Evolutionary conservation across 2,329 filamentous ascomycete genomes (phyloP), one percentile per base, ranked within the genome.

Genomic region (Beauveria scarabaeidicola): DNA sequence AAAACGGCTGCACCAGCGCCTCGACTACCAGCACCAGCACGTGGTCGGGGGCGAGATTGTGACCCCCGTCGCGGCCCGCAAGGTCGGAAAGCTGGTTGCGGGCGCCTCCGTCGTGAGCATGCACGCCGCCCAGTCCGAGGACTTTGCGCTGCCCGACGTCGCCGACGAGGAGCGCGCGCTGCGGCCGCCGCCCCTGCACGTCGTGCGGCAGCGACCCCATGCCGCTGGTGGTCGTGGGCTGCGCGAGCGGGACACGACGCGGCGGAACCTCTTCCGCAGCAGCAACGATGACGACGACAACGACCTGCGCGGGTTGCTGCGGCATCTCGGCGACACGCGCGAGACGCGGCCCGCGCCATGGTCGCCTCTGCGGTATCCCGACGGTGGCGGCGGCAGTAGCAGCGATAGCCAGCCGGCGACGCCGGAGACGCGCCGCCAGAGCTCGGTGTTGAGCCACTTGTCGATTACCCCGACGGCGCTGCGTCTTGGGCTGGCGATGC

Each of bases 151-250:
- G 23, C 48, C 58, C 36, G 58, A 60, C 43, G 43, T 27, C 44
- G 54, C 51, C n/a, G 58, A 55, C 13, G 58, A 54, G 21, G 58
- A 60, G 40, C 36, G 51, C 32, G 58, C 40, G 29, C 32, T 60
- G 52, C 51, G 19, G 2, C 58, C 58, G 23, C 46, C 51, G 19
- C 58, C 58, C 4, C 44, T 60, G 19, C 52, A 27, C 3, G 29
- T 47, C 6, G 13, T 27, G n/a, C 32, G 51, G 4, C 51, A 47
- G 15, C 17, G 58, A 4, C 52, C 36, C 13, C 36, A n/a, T n/a
- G 47, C 21, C 23, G n/a, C 41, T 15, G n/a, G 15, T 5, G 23
- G 36, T 5, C 21, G 36, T 11, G 48, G 56, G 3, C 48, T 58
- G 25, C 56, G 56, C 3, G 38, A 58, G 47, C 19, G 56, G 11